Evolutionary conservation across 2,329 filamentous ascomycete species (phyloP).

Genomic region (Bipolaris bicolor): DNA sequence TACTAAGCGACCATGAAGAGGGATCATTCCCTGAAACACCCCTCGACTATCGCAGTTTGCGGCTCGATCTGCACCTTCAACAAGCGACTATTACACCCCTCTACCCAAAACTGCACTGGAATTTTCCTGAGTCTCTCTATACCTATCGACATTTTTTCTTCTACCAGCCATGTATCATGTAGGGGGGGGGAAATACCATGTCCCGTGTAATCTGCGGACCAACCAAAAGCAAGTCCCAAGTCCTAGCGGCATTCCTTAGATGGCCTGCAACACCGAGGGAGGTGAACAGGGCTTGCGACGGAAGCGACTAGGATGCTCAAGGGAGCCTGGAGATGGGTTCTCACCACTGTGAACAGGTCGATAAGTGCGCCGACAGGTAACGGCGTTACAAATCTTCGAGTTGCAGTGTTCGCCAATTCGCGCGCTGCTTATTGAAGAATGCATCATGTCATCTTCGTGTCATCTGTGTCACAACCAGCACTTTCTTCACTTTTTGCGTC

Average conservation of each 20-base stretch:
- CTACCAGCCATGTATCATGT: slow-evolving; percentile 3
- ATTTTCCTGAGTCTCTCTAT: not conserved
- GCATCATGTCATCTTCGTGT: not conserved
- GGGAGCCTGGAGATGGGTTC: not conserved
- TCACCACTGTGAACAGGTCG: not conserved
- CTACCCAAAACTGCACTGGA: not conserved
- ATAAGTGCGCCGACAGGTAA: not conserved
- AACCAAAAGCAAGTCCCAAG: not conserved
- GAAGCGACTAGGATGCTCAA: not conserved
- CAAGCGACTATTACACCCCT: not conserved
- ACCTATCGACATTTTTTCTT: not conserved
- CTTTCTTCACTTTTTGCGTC: not conserved
- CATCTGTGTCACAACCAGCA: not conserved
- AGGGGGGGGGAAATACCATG: not conserved
- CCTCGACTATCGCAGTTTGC: not conserved
- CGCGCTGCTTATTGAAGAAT: not conserved
- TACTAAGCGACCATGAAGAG: not conserved
- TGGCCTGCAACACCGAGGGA: slow-evolving; percentile 1
- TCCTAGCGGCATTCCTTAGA: not conserved
- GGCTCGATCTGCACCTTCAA: not conserved
- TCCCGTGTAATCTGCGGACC: slow-evolving; percentile 1
- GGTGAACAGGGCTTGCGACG: not conserved
- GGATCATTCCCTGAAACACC: not conserved
- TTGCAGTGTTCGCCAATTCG: not conserved
- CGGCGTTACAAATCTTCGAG: not conserved